A percentile compares a stretch with the other conserved stretches of the same genome.
phyloP scores from a whole-genome alignment of 495 filamentous ascomycete genomes.

The Thermothielavioides terrestris region DNA sequence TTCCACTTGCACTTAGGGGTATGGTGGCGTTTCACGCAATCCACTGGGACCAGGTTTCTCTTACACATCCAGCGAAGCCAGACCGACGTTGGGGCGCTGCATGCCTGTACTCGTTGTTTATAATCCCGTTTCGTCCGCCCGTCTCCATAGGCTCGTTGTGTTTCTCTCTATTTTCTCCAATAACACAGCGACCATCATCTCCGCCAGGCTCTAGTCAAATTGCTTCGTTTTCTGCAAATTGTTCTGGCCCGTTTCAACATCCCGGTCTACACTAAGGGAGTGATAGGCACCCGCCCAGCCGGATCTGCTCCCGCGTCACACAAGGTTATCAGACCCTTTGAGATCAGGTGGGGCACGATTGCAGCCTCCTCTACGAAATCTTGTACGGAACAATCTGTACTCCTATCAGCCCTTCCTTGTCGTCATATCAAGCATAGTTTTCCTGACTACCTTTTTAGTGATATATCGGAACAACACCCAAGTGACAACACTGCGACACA shows the following conservation, averaged over 20 bases:
- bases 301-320: no score
- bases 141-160: neutral
- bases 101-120: neutral
- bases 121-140: neutral
- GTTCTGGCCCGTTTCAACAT: no score
- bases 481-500: constrained; percentile 5
- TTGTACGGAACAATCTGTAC: neutral
- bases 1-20: constrained; percentile 63
- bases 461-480: neutral
- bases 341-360: neutral
- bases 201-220: neutral
- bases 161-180: neutral
- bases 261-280: no score
- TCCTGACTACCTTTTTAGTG: no score
- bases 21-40: constrained; percentile 31
- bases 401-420: neutral
- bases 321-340: no score
- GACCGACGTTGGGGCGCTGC: neutral
- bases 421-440: neutral
- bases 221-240: neutral
- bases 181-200: neutral
- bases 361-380: neutral
- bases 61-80: neutral
- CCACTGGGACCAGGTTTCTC: neutral
- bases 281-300: no score